Evolutionary conservation across 306 rosid genomes (phyloP).

Genomic region (Neltuma alba): DNA sequence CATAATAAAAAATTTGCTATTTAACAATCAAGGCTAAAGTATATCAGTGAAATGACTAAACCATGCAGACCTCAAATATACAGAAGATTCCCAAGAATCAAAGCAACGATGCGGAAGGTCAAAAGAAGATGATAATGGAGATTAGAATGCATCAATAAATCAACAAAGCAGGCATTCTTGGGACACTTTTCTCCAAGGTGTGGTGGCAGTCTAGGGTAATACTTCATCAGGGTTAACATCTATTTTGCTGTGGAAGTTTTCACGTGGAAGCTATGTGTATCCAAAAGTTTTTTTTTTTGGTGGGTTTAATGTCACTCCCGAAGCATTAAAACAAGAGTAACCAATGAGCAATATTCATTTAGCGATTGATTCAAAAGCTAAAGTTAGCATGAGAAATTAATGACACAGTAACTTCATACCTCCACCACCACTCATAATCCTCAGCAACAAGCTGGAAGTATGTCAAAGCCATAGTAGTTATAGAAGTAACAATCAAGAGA

Average conservation of each 20-base stretch:
- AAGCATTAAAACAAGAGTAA: no score
- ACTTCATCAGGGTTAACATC: no score
- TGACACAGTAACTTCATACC: conserved; percentile 38
- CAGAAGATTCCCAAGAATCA: background rate
- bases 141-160: conserved; percentile 11
- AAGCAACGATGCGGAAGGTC: background rate
- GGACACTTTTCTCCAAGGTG: background rate
- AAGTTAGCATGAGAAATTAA: background rate
- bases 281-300: no score
- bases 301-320: no score
- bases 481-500: conserved; percentile 63
- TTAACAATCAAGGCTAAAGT: background rate
- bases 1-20: no score
- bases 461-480: conserved; percentile 59
- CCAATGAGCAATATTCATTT: background rate
- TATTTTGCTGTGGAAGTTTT: no score
- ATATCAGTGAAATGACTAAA: no score
- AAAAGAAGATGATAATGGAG: conserved; percentile 3
- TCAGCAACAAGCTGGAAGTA: conserved; percentile 69
- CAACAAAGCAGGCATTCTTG: conserved; percentile 20
- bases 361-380: background rate
- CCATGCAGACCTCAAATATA: no score
- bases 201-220: background rate
- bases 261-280: no score
- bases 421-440: conserved; percentile 67